A percentile compares a stretch with the other conserved stretches of the same genome.
Conservation (phyloP, 176 grass and related monocot genomes). For the Avena eriantha region DNA sequence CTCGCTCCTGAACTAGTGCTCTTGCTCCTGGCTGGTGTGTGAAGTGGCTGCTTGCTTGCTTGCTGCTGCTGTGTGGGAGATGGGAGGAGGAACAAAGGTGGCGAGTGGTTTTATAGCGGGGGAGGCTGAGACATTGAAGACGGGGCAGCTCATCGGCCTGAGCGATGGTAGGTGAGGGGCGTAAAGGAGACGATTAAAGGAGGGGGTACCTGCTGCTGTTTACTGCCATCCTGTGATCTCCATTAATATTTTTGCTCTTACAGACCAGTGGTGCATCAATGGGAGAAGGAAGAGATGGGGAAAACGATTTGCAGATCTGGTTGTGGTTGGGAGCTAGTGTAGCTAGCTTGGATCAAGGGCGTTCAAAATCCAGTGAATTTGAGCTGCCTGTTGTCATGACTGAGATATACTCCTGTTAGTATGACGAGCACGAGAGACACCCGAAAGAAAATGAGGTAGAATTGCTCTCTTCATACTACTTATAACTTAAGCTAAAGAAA, state of each 20-base stretch:
- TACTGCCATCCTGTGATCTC: slow-evolving; percentile 57
- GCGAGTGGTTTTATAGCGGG: slow-evolving; percentile 41
- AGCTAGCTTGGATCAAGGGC: background rate
- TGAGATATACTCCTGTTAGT: background rate
- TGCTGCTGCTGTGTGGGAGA: slow-evolving; percentile 17
- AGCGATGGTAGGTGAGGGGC: slow-evolving; percentile 47
- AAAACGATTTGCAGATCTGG: slow-evolving; percentile 34
- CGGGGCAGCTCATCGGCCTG: slow-evolving; percentile 45
- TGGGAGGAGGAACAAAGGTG: slow-evolving; percentile 14
- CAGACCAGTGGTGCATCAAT: slow-evolving; percentile 30
- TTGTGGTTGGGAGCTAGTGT: background rate
- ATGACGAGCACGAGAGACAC: background rate
- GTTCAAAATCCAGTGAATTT: slow-evolving; percentile 19
- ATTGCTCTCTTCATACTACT: background rate
- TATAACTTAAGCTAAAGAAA: background rate
- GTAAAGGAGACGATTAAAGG: slow-evolving; percentile 50
- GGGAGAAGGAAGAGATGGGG: background rate
- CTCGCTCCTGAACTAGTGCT: background rate
- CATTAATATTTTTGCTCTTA: slow-evolving; percentile 44
- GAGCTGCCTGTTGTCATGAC: background rate
- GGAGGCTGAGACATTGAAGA: slow-evolving; percentile 44
- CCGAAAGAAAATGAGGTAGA: background rate
- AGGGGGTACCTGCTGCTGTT: slow-evolving; percentile 53
- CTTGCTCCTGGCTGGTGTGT: slow-evolving; percentile 6
- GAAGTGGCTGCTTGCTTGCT: background rate